phyloP scores from a whole-genome alignment of 371 early-diverging fungal species.

The Apophysomyces ossiformis region DNA sequence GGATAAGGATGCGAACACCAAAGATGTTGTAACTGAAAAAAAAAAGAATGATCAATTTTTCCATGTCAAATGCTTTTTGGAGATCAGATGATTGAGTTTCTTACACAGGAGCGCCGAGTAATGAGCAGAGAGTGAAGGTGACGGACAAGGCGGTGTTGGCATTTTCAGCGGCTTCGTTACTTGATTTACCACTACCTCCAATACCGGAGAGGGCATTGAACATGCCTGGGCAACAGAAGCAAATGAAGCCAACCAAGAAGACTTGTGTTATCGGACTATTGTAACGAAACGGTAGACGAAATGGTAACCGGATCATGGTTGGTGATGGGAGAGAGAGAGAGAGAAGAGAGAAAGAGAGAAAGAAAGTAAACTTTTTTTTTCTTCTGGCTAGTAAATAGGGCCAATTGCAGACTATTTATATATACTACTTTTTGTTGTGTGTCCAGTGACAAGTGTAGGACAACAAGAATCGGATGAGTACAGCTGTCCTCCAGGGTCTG shows the following conservation, averaged over 20 bases:
- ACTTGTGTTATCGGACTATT: conserved; percentile 64
- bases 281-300: conserved; percentile 44
- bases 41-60: background rate
- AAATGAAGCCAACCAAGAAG: conserved; percentile 71
- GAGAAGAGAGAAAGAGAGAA: background rate
- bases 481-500: too few relatives aligned
- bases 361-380: background rate
- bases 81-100: background rate
- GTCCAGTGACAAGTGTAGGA: too few relatives aligned
- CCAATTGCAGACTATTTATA: too few relatives aligned
- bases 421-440: too few relatives aligned
- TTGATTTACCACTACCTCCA: conserved; percentile 56
- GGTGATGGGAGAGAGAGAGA: background rate
- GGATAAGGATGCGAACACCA: conserved; percentile 58
- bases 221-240: conserved; percentile 86
- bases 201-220: conserved; percentile 74
- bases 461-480: too few relatives aligned
- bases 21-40: conserved; percentile 53
- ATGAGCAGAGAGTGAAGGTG: conserved; percentile 70
- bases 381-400: too few relatives aligned
- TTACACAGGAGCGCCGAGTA: conserved; percentile 60
- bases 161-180: conserved; percentile 62
- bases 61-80: background rate
- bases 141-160: conserved; percentile 72
- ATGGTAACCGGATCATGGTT: conserved; percentile 17